Evolutionary conservation across 2,329 filamentous ascomycete species (phyloP).

Genomic region (Bipolaris zeicola): DNA sequence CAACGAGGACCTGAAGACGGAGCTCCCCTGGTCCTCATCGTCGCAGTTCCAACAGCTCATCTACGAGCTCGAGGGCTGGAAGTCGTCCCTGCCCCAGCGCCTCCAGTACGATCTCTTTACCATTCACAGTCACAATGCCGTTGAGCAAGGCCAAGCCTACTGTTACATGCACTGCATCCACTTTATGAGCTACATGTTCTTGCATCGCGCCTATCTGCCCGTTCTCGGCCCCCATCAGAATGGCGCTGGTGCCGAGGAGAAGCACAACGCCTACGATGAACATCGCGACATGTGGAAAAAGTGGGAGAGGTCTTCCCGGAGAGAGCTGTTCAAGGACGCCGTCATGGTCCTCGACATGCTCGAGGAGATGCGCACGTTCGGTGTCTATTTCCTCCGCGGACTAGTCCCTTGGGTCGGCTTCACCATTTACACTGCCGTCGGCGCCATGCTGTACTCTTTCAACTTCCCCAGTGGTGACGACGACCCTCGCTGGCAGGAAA

Average conservation of each 20-base stretch:
- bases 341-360: constrained; percentile 49
- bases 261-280: constrained; percentile 40
- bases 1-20: constrained; percentile 42
- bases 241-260: constrained; percentile 34
- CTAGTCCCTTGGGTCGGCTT: constrained; percentile 52
- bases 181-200: constrained; percentile 52
- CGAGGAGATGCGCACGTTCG: constrained; percentile 50
- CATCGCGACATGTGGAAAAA: constrained; percentile 43
- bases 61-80: constrained; percentile 45
- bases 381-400: constrained; percentile 48
- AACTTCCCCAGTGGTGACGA: constrained; percentile 47
- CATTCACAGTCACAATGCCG: constrained; percentile 49
- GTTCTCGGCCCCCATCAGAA: constrained; percentile 45
- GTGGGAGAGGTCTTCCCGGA: constrained; percentile 46
- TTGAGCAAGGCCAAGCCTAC: constrained; percentile 51
- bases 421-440: constrained; percentile 50
- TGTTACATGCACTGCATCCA: constrained; percentile 52
- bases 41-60: constrained; percentile 48
- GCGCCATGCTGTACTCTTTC: constrained; percentile 49
- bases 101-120: constrained; percentile 48
- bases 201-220: constrained; percentile 49
- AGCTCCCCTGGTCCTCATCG: constrained; percentile 45
- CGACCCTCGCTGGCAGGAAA: constrained; percentile 40
- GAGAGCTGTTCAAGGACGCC: constrained; percentile 45
- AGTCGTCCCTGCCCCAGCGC: constrained; percentile 41